Base-by-base conservation (phyloP, 495 filamentous ascomycete genomes). In the Daldinia vernicosa region DNA sequence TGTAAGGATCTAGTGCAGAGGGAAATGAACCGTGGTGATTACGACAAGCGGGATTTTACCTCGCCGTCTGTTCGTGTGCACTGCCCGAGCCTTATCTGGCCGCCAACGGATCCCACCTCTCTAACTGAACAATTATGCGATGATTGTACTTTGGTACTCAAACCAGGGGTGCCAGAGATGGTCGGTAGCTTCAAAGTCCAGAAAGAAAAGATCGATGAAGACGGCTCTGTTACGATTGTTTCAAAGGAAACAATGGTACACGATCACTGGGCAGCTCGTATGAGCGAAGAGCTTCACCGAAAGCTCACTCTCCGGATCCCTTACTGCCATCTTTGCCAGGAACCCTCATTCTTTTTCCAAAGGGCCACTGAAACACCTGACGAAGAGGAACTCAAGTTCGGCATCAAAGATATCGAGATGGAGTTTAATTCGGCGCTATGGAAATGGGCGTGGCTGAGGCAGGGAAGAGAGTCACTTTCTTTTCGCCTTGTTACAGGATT, bases 241-340 rank as follows among this genome's bases (percentile, higher is more conserved):
- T 47, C 43, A 3, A 24, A 47, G 43, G 19, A 4, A 22, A 22
- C 9, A 9, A 1, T 12, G n/a, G 27, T 57, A n/a, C 4, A 47
- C 6, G 17, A 32, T 35, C 7, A 50, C 17, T 61, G 58, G 58
- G 15, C 61, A 26, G 61, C 61, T n/a, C 35, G 60, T 28, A 9
- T 63, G 4, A 52, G 17, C 37, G 64, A 67, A 74, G 66, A 22
- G 2, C 19, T 8, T 69, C 68, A 71, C 50, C 62, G 68, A 11
- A 2, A 2, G 0, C 37, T 71, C 0, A 71, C 62, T 4, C 8
- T 71, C 11, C 58, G 58, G 0, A 58, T 71, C 19, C 69, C 69
- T 4, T 54, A 6, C 17, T 71, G 69, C 43, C 52, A 55, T 15
- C 40, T 71, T 6, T 71, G 69, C 39, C 27, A 60, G n/a, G 26